Evolutionary conservation across 2,329 filamentous ascomycete genomes (phyloP), one percentile per base, ranked within the genome.

Genomic region (Stromatinia cepivora): DNA sequence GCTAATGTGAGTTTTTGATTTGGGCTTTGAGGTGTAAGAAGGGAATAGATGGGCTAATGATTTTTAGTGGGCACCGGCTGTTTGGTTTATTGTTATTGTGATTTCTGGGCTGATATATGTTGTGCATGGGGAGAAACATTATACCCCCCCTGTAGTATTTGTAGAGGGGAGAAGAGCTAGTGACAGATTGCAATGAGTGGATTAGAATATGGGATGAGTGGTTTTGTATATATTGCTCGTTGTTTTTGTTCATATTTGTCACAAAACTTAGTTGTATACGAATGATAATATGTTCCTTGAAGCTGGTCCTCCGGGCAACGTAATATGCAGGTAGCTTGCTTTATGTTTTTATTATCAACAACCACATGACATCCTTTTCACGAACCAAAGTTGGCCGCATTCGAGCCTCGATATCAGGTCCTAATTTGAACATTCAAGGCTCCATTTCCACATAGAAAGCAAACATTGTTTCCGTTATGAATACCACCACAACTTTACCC

Each of bases 21-120:
- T 20, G n/a, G 36, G 11, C 3, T 31, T 31, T 13, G n/a, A 8
- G 36, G 8, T 11, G 11, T 7, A 13, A 20, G 13, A 25, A n/a
- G 20, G 50, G 25, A 15, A 34, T 6, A 5, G 36, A 59, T 59
- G 34, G 34, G 42, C 56, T 67, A 62, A 67, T 42, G 73, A 20
- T 80, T 79, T 3, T 84, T 85, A 87, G 74, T 86, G 73, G 75
- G 73, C 71, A 4, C 72, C 73, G 7, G 69, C 70, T 25, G 71
- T 76, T 2, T 76, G 73, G 72, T 66, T 62, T 2, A 71, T 64
- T 1, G 72, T 75, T 22, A 68, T 77, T 53, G 10, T 72, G 17
- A 28, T 74, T 39, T 71, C 70, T 28, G 69, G 71, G 0, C 56
- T 72, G 6, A 66, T 75, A 72, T 81, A 81, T 73, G 22, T 76